Evolutionary conservation across 148 eudicot species (phyloP).

Genomic region (Chenopodium quinoa): DNA sequence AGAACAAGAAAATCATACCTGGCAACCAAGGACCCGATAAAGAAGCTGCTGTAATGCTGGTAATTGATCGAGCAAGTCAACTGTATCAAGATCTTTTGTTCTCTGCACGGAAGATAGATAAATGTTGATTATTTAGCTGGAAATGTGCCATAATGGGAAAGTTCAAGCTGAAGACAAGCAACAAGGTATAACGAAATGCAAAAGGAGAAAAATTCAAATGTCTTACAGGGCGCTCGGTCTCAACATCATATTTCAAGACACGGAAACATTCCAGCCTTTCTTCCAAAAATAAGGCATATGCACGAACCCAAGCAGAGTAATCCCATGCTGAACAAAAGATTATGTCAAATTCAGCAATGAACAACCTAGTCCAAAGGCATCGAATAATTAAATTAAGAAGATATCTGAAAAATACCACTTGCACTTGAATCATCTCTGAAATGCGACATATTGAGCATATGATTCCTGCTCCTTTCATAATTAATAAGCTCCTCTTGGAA

Average conservation of each 20-base stretch:
- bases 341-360: slow-evolving; percentile 17
- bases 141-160: background rate
- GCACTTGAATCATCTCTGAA: slow-evolving; percentile 98
- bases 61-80: slow-evolving; percentile 81
- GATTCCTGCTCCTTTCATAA: slow-evolving; percentile 61
- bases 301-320: slow-evolving; percentile 97
- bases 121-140: background rate
- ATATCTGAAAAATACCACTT: slow-evolving; percentile 43
- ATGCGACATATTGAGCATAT: slow-evolving; percentile 86
- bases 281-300: slow-evolving; percentile 84
- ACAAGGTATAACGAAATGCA: background rate
- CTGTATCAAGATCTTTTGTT: slow-evolving; percentile 82
- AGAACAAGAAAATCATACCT: slow-evolving; percentile 45
- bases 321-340: slow-evolving; percentile 76
- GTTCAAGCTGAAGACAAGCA: background rate
- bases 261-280: slow-evolving; percentile 94
- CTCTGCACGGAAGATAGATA: slow-evolving; percentile 48
- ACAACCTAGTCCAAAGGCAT: background rate
- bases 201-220: slow-evolving; percentile 10
- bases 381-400: background rate
- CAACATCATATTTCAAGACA: slow-evolving; percentile 79
- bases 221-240: slow-evolving; percentile 76
- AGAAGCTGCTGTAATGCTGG: slow-evolving; percentile 92
- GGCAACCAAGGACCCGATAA: slow-evolving; percentile 78
- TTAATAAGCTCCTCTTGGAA: slow-evolving; percentile 84